Conservation (phyloP, 257 asterid genomes). For the Primulina tabacum region DNA sequence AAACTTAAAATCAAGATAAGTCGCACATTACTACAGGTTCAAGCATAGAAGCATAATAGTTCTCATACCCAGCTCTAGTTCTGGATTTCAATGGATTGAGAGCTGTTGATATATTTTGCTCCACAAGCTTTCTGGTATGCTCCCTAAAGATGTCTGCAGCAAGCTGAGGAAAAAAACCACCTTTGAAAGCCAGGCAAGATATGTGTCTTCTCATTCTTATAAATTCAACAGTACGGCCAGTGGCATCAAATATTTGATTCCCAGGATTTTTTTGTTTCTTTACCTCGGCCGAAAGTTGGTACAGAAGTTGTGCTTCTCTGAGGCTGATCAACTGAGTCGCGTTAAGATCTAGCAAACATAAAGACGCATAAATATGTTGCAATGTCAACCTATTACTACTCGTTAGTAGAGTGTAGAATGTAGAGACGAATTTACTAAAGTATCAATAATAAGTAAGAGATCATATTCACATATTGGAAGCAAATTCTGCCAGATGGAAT, state of each 20-base stretch:
- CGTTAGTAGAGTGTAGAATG: slow-evolving; percentile 4
- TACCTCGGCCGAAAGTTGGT: slow-evolving; percentile 86
- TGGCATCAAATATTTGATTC: slow-evolving; percentile 1
- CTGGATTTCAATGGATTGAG: slow-evolving; percentile 69
- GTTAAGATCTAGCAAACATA: slow-evolving; percentile 57
- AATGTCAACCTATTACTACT: slow-evolving; percentile 15
- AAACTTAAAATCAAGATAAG: slow-evolving; percentile 2
- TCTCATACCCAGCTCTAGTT: slow-evolving; percentile 58
- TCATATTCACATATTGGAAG: not conserved
- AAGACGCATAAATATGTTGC: slow-evolving; percentile 26
- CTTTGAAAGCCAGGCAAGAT: slow-evolving; percentile 11
- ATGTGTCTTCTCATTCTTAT: slow-evolving; percentile 16
- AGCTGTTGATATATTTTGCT: slow-evolving; percentile 70
- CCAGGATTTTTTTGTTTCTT: not conserved
- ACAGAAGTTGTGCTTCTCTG: slow-evolving; percentile 81
- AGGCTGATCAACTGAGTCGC: slow-evolving; percentile 68
- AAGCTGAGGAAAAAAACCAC: slow-evolving; percentile 47
- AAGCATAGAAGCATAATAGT: slow-evolving; percentile 15
- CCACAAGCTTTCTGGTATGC: slow-evolving; percentile 83
- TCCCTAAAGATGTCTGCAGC: slow-evolving; percentile 91
- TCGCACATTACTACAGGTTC: slow-evolving; percentile 17
- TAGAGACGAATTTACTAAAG: not conserved
- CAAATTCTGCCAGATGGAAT: slow-evolving; percentile 6
- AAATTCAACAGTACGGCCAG: slow-evolving; percentile 11
- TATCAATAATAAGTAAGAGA: slow-evolving; percentile 16